These are phyloP conservation scores for Rhododendron griersonianum DNA, from an alignment of 148 eudicot species.

Conservation along the genomic window DNA sequence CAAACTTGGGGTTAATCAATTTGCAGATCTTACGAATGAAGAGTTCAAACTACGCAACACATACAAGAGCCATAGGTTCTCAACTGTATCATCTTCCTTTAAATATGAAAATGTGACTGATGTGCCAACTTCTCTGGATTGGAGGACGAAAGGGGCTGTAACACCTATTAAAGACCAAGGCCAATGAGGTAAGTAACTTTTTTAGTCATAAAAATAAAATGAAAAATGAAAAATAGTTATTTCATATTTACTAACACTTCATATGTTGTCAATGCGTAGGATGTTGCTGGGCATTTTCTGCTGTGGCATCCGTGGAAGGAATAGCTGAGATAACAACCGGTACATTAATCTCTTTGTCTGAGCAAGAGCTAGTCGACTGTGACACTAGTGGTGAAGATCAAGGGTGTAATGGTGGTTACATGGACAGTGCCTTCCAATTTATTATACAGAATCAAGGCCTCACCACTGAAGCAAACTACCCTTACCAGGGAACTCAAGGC, in stretches of 20 bases:
- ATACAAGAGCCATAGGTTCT: background rate
- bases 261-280: background rate
- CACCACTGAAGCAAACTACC: conserved; percentile 21
- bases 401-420: conserved; percentile 15
- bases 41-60: background rate
- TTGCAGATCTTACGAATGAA: background rate
- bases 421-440: conserved; percentile 12
- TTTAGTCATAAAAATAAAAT: background rate
- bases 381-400: background rate
- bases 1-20: conserved; percentile 3
- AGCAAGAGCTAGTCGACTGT: background rate
- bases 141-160: background rate
- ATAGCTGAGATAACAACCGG: background rate
- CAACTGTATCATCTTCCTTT: background rate
- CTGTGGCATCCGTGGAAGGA: conserved; percentile 10
- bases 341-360: conserved; percentile 4
- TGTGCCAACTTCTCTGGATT: background rate
- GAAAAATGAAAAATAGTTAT: no score
- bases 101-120: conserved; percentile 2
- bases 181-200: conserved; percentile 1
- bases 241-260: background rate
- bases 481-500: conserved; percentile 13
- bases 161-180: conserved; percentile 19
- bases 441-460: conserved; percentile 13
- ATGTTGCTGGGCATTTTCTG: conserved; percentile 14